Evolutionary conservation across 2,329 filamentous ascomycete species (phyloP).

Genomic region (Pseudogymnoascus sp.): DNA sequence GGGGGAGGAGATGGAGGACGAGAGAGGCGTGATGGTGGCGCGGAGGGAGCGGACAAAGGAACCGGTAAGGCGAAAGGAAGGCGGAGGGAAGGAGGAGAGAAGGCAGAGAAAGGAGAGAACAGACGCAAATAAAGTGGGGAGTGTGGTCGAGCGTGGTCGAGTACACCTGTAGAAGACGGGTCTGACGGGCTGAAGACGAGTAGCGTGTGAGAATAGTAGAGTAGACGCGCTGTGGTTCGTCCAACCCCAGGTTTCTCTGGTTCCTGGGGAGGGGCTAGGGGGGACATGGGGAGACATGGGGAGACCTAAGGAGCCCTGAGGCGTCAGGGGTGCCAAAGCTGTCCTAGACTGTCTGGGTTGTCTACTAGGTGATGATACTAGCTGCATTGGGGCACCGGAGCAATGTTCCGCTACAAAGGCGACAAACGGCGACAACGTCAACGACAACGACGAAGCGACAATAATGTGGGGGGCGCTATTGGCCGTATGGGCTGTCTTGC

Average conservation of each 20-base stretch:
- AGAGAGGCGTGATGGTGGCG: slow-evolving; percentile 4
- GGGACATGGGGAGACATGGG: neutral
- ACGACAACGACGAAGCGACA: neutral
- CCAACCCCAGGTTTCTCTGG: neutral
- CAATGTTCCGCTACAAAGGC: neutral
- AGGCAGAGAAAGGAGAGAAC: neutral
- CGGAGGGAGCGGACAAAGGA: slow-evolving; percentile 13
- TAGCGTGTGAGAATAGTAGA: neutral
- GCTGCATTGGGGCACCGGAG: neutral
- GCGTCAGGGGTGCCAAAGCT: neutral
- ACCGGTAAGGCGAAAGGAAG: neutral
- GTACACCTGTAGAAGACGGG: neutral
- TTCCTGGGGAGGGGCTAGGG: neutral
- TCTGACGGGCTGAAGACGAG: slow-evolving; percentile 1
- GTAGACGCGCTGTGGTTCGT: neutral
- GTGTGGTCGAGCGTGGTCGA: neutral
- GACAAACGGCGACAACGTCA: neutral
- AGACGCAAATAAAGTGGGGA: slow-evolving; percentile 5
- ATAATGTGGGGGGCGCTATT: neutral
- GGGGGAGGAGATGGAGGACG: neutral
- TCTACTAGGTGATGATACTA: neutral
- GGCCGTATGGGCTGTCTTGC: neutral
- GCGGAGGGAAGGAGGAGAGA: neutral
- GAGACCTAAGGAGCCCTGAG: neutral
- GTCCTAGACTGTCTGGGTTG: neutral